Conservation (phyloP, 169 alveolate genomes). For the Besnoitia besnoiti region DNA sequence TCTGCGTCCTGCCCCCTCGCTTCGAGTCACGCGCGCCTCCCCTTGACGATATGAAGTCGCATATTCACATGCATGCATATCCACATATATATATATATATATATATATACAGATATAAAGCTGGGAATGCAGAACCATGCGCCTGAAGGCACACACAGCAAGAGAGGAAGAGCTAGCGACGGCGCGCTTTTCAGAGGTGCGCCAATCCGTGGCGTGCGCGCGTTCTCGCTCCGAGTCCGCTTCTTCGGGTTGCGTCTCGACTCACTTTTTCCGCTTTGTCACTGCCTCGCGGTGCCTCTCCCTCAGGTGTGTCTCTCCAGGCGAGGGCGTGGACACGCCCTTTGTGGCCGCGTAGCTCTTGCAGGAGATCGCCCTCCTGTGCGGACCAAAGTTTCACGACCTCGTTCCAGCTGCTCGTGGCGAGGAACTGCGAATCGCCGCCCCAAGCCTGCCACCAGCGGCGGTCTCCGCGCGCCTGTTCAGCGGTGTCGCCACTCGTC, state of each 20-base stretch:
- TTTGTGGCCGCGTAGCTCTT: constrained; percentile 9
- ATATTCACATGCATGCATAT: not conserved
- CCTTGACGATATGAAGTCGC: no score
- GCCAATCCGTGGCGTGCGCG: no score
- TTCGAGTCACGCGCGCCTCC: no score
- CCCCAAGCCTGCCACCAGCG: not conserved
- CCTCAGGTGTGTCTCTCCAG: not conserved
- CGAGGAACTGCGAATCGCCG: constrained; percentile 17
- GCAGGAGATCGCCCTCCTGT: constrained; percentile 35
- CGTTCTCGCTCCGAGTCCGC: no score
- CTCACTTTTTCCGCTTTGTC: not conserved
- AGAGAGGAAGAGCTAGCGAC: no score
- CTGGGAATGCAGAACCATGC: no score
- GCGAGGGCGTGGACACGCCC: constrained; percentile 48
- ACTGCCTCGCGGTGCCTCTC: not conserved
- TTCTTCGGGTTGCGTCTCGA: no score
- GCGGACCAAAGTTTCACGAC: constrained; percentile 29
- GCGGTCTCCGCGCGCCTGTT: not conserved
- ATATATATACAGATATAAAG: no score
- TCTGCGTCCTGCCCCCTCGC: no score
- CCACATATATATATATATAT: not conserved
- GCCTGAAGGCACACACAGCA: no score
- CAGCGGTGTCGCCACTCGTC: no score
- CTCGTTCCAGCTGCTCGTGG: constrained; percentile 52
- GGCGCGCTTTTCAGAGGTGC: no score